phyloP scores from a whole-genome alignment of 495 filamentous ascomycete genomes.

The Gamarada debralockiae region DNA sequence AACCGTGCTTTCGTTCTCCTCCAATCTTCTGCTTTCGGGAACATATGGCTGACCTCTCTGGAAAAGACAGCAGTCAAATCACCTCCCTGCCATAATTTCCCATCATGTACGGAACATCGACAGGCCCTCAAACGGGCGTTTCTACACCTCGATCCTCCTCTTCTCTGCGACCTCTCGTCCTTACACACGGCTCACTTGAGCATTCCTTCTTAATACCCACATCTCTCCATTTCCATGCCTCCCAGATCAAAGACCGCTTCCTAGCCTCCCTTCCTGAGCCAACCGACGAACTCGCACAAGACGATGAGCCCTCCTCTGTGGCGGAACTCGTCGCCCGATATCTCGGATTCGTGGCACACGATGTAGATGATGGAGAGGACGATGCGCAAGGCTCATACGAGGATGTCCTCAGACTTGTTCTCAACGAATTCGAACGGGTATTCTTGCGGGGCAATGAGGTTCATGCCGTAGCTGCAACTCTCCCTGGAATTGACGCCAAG shows the following conservation, averaged over 20 bases:
- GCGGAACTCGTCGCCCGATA: slow-evolving; percentile 89
- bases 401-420: slow-evolving; percentile 80
- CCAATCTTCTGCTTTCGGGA: not conserved
- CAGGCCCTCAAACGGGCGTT: slow-evolving; percentile 87
- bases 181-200: slow-evolving; percentile 91
- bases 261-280: slow-evolving; percentile 76
- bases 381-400: slow-evolving; percentile 77
- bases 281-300: slow-evolving; percentile 94
- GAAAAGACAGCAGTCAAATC: not conserved
- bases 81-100: not conserved
- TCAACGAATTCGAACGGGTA: slow-evolving; percentile 93
- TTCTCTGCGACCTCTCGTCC: slow-evolving; percentile 81
- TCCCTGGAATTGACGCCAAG: slow-evolving; percentile 86
- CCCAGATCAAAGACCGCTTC: slow-evolving; percentile 86
- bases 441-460: slow-evolving; percentile 96
- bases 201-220: slow-evolving; percentile 93
- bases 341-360: slow-evolving; percentile 78
- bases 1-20: not conserved
- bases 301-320: slow-evolving; percentile 94
- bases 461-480: slow-evolving; percentile 77
- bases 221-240: slow-evolving; percentile 89
- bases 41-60: not conserved
- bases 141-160: slow-evolving; percentile 88
- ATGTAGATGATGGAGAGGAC: slow-evolving; percentile 89
- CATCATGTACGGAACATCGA: slow-evolving; percentile 82